Evolutionary conservation across 306 rosid species (phyloP).

Genomic region (Boehmeria nivea): DNA sequence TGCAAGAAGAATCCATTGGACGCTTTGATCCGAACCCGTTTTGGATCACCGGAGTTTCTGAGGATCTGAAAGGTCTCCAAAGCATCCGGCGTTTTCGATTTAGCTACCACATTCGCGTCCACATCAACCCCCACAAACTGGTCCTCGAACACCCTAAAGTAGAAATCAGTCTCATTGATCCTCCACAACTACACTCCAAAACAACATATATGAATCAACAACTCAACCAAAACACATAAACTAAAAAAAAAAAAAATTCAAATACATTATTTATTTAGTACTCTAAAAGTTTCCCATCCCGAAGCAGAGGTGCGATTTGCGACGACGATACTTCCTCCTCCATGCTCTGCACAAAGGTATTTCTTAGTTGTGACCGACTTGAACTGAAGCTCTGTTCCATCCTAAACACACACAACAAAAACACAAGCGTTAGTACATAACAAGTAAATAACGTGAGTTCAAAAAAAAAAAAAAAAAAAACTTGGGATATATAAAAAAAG

Average conservation of each 20-base stretch:
- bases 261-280: background rate
- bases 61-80: conserved; percentile 39
- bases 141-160: conserved; percentile 49
- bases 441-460: background rate
- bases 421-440: no score
- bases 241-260: background rate
- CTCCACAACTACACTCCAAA: conserved; percentile 79
- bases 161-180: conserved; percentile 40
- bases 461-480: no score
- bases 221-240: no score
- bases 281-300: conserved; percentile 65
- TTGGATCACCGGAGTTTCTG: conserved; percentile 30
- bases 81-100: conserved; percentile 25
- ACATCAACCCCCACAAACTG: conserved; percentile 56
- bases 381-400: conserved; percentile 62
- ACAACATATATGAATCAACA: background rate
- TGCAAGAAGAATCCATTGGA: conserved; percentile 60
- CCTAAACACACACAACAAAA: conserved; percentile 31
- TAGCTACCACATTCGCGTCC: conserved; percentile 39
- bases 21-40: conserved; percentile 52
- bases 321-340: conserved; percentile 68
- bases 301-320: conserved; percentile 63
- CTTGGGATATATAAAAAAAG: background rate
- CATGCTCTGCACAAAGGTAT: conserved; percentile 49
- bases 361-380: conserved; percentile 54